Conservation (phyloP, 352 stramenopile genomes). For the Pythium dissotocum region DNA sequence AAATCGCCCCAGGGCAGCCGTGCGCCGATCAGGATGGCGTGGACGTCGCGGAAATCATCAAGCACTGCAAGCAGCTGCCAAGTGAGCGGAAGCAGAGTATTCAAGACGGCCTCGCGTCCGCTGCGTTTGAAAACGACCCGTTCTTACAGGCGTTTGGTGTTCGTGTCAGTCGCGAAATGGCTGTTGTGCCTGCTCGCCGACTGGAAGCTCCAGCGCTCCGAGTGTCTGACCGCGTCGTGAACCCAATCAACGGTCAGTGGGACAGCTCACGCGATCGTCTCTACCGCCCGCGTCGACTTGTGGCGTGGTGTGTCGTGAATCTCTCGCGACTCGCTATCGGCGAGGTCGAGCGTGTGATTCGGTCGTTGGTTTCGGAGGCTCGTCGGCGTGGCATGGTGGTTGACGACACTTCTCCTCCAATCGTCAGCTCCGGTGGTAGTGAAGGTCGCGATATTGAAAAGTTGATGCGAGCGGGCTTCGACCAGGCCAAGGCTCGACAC, state of each 20-base stretch:
- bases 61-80: conserved; percentile 6
- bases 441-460: neutral
- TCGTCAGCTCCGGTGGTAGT: neutral
- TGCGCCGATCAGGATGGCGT: neutral
- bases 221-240: neutral
- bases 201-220: conserved; percentile 13
- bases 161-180: conserved; percentile 6
- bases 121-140: conserved; percentile 19
- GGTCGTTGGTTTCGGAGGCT: neutral
- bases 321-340: neutral
- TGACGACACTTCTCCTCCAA: neutral
- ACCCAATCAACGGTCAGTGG: conserved; percentile 5
- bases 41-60: conserved; percentile 11
- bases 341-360: conserved; percentile 5
- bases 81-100: conserved; percentile 9
- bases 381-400: conserved; percentile 5
- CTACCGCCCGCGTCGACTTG: conserved; percentile 7
- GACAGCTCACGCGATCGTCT: neutral
- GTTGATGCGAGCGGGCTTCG: conserved; percentile 10
- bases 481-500: neutral
- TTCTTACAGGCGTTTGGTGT: conserved; percentile 16
- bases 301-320: conserved; percentile 18
- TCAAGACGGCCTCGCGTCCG: neutral
- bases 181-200: neutral
- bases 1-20: conserved; percentile 17